phyloP scores from a whole-genome alignment of 768 basidiomycete genomes.

The Multifurca ochricompacta region DNA sequence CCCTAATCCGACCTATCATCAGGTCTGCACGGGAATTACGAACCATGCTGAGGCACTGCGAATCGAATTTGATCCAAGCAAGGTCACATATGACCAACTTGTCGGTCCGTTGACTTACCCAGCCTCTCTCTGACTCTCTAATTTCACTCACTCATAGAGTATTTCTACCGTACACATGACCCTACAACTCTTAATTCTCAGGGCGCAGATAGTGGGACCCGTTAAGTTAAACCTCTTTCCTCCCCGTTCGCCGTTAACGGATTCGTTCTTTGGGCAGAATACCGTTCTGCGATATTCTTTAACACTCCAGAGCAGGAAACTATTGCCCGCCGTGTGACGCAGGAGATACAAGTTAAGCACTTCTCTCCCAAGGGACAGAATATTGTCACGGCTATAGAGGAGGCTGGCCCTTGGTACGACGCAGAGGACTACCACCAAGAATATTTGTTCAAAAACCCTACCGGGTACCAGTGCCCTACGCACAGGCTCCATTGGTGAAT shows the following conservation, averaged over 20 bases:
- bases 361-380: conserved; percentile 60
- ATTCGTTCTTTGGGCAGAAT: conserved; percentile 44
- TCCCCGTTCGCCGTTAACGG: not conserved
- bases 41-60: conserved; percentile 84
- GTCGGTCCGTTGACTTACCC: conserved; percentile 77
- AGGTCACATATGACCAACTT: conserved; percentile 76
- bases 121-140: not conserved
- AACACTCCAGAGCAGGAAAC: conserved; percentile 61
- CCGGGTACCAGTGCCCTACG: conserved; percentile 88
- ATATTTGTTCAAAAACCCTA: conserved; percentile 76
- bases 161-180: conserved; percentile 93
- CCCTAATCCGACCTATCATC: conserved; percentile 54
- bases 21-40: conserved; percentile 76
- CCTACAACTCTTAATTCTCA: conserved; percentile 79
- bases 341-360: conserved; percentile 77
- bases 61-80: conserved; percentile 76
- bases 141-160: conserved; percentile 43
- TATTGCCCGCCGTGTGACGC: conserved; percentile 69
- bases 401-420: conserved; percentile 71
- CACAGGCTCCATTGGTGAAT: conserved; percentile 86
- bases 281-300: conserved; percentile 89
- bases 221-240: conserved; percentile 38
- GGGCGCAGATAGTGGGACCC: conserved; percentile 69
- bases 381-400: conserved; percentile 71
- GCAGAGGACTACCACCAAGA: conserved; percentile 82